Conservation (phyloP, 1,284 basidiomycete species). For the Rhodotorula sp. region DNA sequence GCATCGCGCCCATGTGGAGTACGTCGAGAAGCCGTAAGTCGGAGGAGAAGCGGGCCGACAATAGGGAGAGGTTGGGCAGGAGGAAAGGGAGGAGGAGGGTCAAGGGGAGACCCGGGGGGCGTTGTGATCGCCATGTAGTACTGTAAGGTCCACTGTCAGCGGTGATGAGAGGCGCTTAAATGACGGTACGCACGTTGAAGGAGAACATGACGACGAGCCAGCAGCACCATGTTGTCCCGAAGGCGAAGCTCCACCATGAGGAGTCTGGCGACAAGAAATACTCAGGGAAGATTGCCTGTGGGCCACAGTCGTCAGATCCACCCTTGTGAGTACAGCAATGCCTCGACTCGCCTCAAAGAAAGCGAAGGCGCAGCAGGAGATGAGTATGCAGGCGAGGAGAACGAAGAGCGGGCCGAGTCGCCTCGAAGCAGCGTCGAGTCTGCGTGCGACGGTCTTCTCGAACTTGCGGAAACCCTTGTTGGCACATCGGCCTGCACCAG, state of each 20-base stretch:
- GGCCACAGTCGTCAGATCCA: background rate
- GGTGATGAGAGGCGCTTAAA: accelerated
- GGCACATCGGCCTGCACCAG: background rate
- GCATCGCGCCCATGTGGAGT: too few relatives aligned
- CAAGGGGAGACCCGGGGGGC: slow-evolving; percentile 31
- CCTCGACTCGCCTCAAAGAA: slow-evolving; percentile 57
- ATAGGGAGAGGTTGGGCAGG: background rate
- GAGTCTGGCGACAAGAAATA: slow-evolving; percentile 37
- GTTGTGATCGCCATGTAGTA: slow-evolving; percentile 43
- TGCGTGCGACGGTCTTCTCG: slow-evolving; percentile 13
- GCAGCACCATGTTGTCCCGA: slow-evolving; percentile 32
- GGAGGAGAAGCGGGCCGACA: slow-evolving; percentile 1
- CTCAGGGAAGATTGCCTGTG: slow-evolving; percentile 32
- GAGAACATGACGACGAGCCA: slow-evolving; percentile 41
- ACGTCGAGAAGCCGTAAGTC: background rate
- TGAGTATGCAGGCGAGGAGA: slow-evolving; percentile 68
- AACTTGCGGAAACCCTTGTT: slow-evolving; percentile 10
- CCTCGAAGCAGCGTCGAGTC: slow-evolving; percentile 61
- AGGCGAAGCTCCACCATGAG: slow-evolving; percentile 23
- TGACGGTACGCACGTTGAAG: slow-evolving; percentile 35
- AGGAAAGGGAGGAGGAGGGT: slow-evolving; percentile 8
- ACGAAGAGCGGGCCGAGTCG: slow-evolving; percentile 89
- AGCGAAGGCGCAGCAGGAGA: slow-evolving; percentile 65
- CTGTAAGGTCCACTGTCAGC: background rate
- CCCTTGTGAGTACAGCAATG: background rate